These are phyloP conservation scores for Prunus mume DNA, from an alignment of 306 rosid genomes.

Conservation along the genomic window DNA sequence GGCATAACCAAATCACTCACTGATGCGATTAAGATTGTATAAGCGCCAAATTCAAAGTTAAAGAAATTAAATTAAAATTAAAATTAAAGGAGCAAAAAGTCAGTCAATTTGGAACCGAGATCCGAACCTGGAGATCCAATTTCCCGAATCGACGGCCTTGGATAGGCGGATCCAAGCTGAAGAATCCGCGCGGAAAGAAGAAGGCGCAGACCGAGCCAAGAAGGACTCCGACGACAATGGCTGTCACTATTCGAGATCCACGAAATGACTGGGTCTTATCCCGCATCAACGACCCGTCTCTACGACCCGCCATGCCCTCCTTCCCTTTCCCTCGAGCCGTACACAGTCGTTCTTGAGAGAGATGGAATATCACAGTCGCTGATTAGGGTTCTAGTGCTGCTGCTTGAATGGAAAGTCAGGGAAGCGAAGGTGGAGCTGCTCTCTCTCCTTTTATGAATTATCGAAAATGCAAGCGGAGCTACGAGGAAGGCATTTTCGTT, in stretches of 20 bases:
- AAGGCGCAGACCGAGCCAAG: constrained; percentile 64
- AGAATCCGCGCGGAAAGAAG: constrained; percentile 48
- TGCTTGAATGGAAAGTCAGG: no score
- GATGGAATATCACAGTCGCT: neutral
- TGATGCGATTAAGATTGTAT: neutral
- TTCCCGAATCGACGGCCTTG: constrained; percentile 38
- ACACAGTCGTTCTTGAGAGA: neutral
- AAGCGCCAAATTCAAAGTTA: neutral
- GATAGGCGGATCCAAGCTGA: constrained; percentile 31
- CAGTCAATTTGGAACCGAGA: neutral
- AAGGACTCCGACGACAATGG: constrained; percentile 55
- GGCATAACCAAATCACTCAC: neutral
- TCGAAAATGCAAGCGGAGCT: no score
- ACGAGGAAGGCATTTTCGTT: no score
- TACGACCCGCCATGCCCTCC: constrained; percentile 64
- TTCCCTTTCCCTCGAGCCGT: neutral
- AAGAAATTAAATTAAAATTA: neutral
- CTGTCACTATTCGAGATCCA: constrained; percentile 48
- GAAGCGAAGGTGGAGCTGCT: no score
- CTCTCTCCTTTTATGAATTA: no score
- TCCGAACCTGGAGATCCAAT: constrained; percentile 49
- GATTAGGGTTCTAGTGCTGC: neutral
- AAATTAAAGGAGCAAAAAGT: no score
- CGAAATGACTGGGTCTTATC: constrained; percentile 53
- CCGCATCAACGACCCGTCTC: constrained; percentile 49